Percentiles rank a stretch among this genome's conserved stretches.
These are phyloP conservation scores for Chytriomyces sp. DNA, from an alignment of 192 early-diverging fungal species.

Conservation along the genomic window DNA sequence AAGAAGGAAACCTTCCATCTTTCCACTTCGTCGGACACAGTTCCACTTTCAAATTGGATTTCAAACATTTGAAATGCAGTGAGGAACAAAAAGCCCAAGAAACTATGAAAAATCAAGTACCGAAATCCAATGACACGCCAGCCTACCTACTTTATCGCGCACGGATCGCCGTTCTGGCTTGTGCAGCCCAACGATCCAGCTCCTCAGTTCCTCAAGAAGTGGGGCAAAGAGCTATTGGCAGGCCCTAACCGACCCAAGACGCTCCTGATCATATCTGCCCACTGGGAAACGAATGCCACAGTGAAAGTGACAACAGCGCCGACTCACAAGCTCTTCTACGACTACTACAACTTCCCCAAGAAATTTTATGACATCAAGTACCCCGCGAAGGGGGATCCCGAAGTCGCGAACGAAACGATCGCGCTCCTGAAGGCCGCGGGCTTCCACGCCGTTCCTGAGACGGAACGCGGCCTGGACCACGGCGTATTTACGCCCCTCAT, in stretches of 20 bases:
- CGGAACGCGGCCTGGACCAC: slow-evolving; percentile 54
- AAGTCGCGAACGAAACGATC: slow-evolving; percentile 43
- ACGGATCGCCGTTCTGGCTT: slow-evolving; percentile 30
- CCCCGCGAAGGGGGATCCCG: slow-evolving; percentile 41
- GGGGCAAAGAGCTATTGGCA: slow-evolving; percentile 18
- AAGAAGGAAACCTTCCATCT: too few species aligned
- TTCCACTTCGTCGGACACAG: too few species aligned
- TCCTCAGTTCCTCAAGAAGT: slow-evolving; percentile 22
- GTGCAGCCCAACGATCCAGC: background rate
- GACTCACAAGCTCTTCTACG: slow-evolving; percentile 46
- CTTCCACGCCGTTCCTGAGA: slow-evolving; percentile 19
- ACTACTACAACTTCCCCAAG: slow-evolving; percentile 58
- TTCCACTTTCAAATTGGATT: too few species aligned
- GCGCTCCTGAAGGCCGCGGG: slow-evolving; percentile 34
- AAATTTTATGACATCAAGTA: slow-evolving; percentile 50
- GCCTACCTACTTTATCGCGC: slow-evolving; percentile 30
- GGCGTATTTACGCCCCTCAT: slow-evolving; percentile 59
- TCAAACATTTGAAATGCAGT: background rate
- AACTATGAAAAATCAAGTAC: background rate
- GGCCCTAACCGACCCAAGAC: slow-evolving; percentile 29
- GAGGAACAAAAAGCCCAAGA: background rate
- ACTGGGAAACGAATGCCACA: slow-evolving; percentile 52
- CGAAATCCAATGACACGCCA: slow-evolving; percentile 1
- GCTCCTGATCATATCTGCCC: slow-evolving; percentile 48
- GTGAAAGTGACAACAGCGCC: slow-evolving; percentile 13